A percentile compares a stretch with the other conserved stretches of the same genome.
Conservation (phyloP, 768 basidiomycete genomes). For the Phlegmacium glaucopus region DNA sequence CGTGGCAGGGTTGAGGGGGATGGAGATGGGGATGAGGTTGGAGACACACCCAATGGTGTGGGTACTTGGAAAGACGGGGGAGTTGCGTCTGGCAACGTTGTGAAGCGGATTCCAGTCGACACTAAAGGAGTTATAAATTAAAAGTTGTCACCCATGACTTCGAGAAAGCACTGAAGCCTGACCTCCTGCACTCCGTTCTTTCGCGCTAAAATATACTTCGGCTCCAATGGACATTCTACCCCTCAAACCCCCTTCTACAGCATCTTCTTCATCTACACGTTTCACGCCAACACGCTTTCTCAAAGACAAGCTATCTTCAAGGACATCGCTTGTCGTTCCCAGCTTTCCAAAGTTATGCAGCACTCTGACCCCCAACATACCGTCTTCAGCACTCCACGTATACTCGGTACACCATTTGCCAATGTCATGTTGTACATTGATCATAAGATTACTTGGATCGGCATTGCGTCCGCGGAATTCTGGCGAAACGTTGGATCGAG, state of each 20-base stretch:
- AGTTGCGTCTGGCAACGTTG: conserved; percentile 81
- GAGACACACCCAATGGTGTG: conserved; percentile 29
- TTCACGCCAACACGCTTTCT: conserved; percentile 38
- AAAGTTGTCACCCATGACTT: no score
- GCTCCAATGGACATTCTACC: conserved; percentile 91
- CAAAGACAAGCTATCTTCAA: conserved; percentile 19
- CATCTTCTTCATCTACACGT: conserved; percentile 94
- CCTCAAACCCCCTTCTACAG: conserved; percentile 85
- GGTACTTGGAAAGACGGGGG: conserved; percentile 58
- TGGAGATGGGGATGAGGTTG: conserved; percentile 35
- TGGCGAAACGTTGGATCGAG: conserved; percentile 47
- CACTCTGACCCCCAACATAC: conserved; percentile 86
- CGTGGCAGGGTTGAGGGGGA: conserved; percentile 30
- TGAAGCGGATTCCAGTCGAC: conserved; percentile 92
- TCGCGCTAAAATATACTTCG: conserved; percentile 90
- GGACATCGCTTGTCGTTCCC: conserved; percentile 35
- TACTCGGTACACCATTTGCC: conserved; percentile 94
- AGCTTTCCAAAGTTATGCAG: conserved; percentile 90
- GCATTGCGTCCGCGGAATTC: conserved; percentile 42
- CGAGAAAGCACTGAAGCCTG: conserved; percentile 5
- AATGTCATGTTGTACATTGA: conserved; percentile 88
- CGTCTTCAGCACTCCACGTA: conserved; percentile 90
- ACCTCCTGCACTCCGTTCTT: conserved; percentile 92
- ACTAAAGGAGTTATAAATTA: conserved; percentile 43
- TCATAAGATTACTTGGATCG: conserved; percentile 66